phyloP scores from a whole-genome alignment of 352 stramenopile species.

The Pseudoperonospora humuli region DNA sequence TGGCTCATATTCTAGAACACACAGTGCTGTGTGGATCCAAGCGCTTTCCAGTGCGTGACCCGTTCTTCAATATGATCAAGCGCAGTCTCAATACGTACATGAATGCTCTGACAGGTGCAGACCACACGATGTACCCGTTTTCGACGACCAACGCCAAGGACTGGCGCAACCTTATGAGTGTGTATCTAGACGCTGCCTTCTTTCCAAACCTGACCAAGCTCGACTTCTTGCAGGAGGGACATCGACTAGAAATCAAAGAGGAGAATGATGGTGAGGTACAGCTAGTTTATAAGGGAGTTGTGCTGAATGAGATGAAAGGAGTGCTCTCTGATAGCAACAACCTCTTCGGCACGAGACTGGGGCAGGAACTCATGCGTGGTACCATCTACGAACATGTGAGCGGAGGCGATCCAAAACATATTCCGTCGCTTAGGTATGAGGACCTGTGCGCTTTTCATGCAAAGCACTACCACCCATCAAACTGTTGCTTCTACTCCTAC shows the following conservation, averaged over 20 bases:
- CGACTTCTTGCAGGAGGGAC: slow-evolving; percentile 78
- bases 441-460: slow-evolving; percentile 73
- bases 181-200: slow-evolving; percentile 97
- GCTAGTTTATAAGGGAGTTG: slow-evolving; percentile 88
- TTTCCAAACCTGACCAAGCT: slow-evolving; percentile 85
- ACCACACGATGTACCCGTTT: slow-evolving; percentile 99
- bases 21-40: slow-evolving; percentile 91
- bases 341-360: slow-evolving; percentile 84
- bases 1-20: slow-evolving; percentile 98
- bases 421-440: slow-evolving; percentile 70
- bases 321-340: slow-evolving; percentile 94
- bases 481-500: slow-evolving; percentile 87
- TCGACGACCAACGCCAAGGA: slow-evolving; percentile 95
- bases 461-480: slow-evolving; percentile 85
- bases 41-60: slow-evolving; percentile 97
- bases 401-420: slow-evolving; percentile 58
- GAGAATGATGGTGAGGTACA: slow-evolving; percentile 28
- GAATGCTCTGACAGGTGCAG: slow-evolving; percentile 98
- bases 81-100: slow-evolving; percentile 98
- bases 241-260: slow-evolving; percentile 54
- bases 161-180: slow-evolving; percentile 95
- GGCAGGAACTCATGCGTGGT: slow-evolving; percentile 89
- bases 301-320: slow-evolving; percentile 99
- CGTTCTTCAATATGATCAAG: slow-evolving; percentile 99
- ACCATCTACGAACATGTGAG: slow-evolving; percentile 81